These are phyloP conservation scores for Podospora sp. DNA, from an alignment of 495 filamentous ascomycete genomes.

Conservation along the genomic window DNA sequence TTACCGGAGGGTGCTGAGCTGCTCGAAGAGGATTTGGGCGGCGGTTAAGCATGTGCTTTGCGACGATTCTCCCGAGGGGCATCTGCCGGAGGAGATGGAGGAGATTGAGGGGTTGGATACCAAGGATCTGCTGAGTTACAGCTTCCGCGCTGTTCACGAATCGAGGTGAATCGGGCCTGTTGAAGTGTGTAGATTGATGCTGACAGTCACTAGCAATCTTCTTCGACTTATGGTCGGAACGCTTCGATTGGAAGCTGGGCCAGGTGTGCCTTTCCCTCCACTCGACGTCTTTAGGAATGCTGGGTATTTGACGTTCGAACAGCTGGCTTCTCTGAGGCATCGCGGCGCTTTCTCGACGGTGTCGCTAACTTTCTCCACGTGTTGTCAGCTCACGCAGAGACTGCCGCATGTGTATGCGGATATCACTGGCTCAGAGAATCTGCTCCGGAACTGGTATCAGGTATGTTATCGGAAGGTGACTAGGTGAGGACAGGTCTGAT, in stretches of 20 bases:
- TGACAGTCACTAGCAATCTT: constrained; percentile 50
- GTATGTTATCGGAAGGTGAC: constrained; percentile 43
- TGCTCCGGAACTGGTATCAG: constrained; percentile 68
- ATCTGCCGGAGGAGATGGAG: constrained; percentile 73
- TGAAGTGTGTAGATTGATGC: neutral
- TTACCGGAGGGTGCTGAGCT: constrained; percentile 58
- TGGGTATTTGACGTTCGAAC: constrained; percentile 72
- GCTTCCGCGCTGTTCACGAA: constrained; percentile 89
- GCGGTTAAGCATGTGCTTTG: constrained; percentile 77
- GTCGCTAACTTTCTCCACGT: constrained; percentile 79
- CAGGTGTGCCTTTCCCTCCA: constrained; percentile 42
- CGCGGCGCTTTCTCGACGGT: constrained; percentile 94
- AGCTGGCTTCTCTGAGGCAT: constrained; percentile 82
- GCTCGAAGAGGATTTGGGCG: constrained; percentile 69
- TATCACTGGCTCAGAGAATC: constrained; percentile 39
- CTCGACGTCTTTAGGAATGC: constrained; percentile 54
- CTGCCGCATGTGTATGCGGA: constrained; percentile 37
- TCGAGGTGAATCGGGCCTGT: constrained; percentile 62
- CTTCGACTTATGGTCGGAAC: constrained; percentile 58
- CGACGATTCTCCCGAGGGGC: constrained; percentile 88
- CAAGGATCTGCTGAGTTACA: constrained; percentile 89
- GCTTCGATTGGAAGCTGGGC: constrained; percentile 35
- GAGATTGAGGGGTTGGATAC: constrained; percentile 68
- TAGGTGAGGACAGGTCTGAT: constrained; percentile 21
- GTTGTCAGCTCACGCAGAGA: constrained; percentile 63